These are phyloP conservation scores for Colletotrichum lini DNA, from an alignment of 2,329 filamentous ascomycete genomes.

Conservation along the genomic window DNA sequence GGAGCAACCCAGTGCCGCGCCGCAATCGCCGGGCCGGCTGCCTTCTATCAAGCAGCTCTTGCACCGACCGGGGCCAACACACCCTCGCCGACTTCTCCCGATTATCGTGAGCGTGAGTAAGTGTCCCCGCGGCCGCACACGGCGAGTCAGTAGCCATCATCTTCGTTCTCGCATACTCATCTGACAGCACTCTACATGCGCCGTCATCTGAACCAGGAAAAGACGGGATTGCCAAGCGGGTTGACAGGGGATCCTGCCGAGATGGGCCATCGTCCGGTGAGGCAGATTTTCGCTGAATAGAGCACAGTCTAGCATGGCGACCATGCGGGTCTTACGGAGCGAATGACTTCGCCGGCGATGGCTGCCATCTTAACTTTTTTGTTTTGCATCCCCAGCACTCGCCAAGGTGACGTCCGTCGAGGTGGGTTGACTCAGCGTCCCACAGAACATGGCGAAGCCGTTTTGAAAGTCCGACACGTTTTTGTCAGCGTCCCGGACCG, in stretches of 20 bases:
- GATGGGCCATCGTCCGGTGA: conserved; percentile 13
- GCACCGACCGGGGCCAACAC: background rate
- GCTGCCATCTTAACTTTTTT: conserved; percentile 26
- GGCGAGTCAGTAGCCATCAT: conserved; percentile 37
- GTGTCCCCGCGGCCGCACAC: background rate
- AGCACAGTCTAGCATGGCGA: conserved; percentile 6
- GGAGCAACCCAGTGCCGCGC: conserved; percentile 5
- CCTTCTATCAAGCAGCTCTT: conserved; percentile 1
- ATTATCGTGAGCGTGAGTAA: conserved; percentile 18
- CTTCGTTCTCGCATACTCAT: conserved; percentile 16
- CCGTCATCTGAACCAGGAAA: conserved; percentile 17
- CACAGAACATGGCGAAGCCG: conserved; percentile 4
- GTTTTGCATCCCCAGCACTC: conserved; percentile 15
- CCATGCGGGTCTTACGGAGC: background rate
- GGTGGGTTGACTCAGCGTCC: conserved; percentile 8
- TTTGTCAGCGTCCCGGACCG: background rate
- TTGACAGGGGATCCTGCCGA: conserved; percentile 2
- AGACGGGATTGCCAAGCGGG: conserved; percentile 16
- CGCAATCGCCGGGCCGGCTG: conserved; percentile 4
- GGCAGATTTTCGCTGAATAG: conserved; percentile 6
- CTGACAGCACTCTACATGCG: conserved; percentile 33
- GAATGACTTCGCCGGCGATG: conserved; percentile 2
- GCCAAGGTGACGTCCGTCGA: conserved; percentile 21
- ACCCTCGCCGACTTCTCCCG: background rate
- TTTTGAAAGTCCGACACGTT: background rate